Evolutionary conservation across 768 basidiomycete species (phyloP), one percentile per base, ranked within the genome.

Genomic region (Kwoniella europaea): DNA sequence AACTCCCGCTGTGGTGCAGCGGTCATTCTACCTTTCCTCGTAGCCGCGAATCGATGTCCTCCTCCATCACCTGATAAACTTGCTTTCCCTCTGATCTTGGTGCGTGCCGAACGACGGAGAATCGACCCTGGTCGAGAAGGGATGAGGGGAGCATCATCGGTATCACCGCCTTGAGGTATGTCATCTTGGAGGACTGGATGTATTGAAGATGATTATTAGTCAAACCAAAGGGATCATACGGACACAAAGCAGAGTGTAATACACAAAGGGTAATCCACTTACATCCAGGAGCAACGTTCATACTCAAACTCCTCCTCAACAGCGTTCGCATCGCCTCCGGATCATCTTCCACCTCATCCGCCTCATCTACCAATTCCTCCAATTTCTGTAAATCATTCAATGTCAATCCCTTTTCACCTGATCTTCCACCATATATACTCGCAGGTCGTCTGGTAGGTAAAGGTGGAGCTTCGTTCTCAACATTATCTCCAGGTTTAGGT

Each of bases 301-400:
- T 85, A 83, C 93, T 95, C 68, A 97, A 86, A 83, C 92, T 95
- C 77, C 94, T 88, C 81, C 91, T 88, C 78, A 95, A 86, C 72
- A 91, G 88, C 65, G 86, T 92, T 80, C 91, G 88, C 79, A 94
- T 88, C 81, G 87, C 89, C 58, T 90, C 88, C 20, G 92, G 90
- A 85, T 94, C 94, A 78, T 94, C 94, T 77, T 88, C 92, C 22
- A 55, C 64, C 77, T 86, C 87, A 43, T 90, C 90, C 0, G 92
- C 93, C 81, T 96, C 93, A 84, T 95, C 93, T 50, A 94, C 94
- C 42, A 98, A 85, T 80, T 92, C 89, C 83, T 99, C 97, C 69
- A 99, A 86, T 82, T 90, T 91, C 83, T 98, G 95, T n/a, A 98
- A 86, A 84, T 98, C 97, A 77, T 86, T 89, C 82, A 98, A 91